These are phyloP conservation scores for Aspergillus ostianus DNA, from an alignment of 495 filamentous ascomycete genomes.

Conservation along the genomic window DNA sequence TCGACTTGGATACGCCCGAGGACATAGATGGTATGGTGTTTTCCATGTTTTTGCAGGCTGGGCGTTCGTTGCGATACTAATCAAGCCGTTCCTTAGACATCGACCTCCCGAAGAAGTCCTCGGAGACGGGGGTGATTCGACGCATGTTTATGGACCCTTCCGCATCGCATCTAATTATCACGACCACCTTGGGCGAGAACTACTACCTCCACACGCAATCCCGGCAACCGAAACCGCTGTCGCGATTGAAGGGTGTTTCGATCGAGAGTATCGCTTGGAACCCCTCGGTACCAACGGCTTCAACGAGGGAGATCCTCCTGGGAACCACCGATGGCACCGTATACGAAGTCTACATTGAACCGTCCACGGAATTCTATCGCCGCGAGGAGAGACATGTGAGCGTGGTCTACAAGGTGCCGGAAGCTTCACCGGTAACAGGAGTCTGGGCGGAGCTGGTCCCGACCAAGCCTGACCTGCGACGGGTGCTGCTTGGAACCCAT, in stretches of 20 bases:
- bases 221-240: conserved; percentile 76
- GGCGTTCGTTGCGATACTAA: conserved; percentile 18
- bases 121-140: conserved; percentile 86
- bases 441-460: conserved; percentile 74
- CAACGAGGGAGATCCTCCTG: conserved; percentile 91
- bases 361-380: conserved; percentile 86
- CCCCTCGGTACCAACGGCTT: conserved; percentile 91
- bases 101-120: conserved; percentile 89
- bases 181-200: conserved; percentile 88
- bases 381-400: conserved; percentile 92
- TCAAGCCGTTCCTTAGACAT: conserved; percentile 63
- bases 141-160: conserved; percentile 97
- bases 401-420: conserved; percentile 70
- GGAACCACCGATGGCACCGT: conserved; percentile 90
- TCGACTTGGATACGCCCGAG: conserved; percentile 88
- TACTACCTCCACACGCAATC: conserved; percentile 97
- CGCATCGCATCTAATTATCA: conserved; percentile 89
- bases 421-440: conserved; percentile 74
- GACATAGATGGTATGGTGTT: conserved; percentile 81
- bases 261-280: conserved; percentile 95
- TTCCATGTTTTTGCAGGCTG: background rate
- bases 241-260: conserved; percentile 76
- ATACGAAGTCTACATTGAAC: conserved; percentile 95
- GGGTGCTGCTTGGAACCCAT: conserved; percentile 75
- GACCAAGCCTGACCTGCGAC: conserved; percentile 62